Evolutionary conservation across 2,329 filamentous ascomycete genomes (phyloP), one percentile per base, ranked within the genome.

Genomic region (Aspergillus pseudoterreus): DNA sequence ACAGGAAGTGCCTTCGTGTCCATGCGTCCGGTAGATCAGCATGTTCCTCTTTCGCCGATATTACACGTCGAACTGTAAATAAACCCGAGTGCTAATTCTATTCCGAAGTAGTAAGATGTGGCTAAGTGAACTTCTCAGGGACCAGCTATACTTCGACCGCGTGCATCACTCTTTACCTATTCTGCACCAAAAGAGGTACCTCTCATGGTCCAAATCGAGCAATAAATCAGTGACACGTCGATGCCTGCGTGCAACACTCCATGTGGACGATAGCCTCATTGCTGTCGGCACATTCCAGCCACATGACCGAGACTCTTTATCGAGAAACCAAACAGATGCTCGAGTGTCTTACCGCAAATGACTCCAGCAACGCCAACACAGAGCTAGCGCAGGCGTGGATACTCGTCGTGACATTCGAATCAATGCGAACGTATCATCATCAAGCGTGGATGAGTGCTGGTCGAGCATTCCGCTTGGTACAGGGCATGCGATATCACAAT

Each of bases 401-500:
- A 0, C 41, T 62, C 5, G 10, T 61, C 1, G 52, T 48, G 4
- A 52, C 45, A 2, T 58, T 42, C 27, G 57, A 61, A 47, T 61
- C 35, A 1, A 62, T 61, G 58, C 47, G 52, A 2, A 59, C 61
- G 4, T 51, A 63, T 39, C 61, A 68, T 47, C 64, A 61, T 4
- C 58, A 58, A 9, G 69, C 60, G 11, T 69, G 65, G 66, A 63
- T 71, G 39, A 71, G 63, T 44, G 65, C 63, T 4, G 68, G 69
- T 2, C 63, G 62, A 2, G 62, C 62, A 2, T 68, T 71, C 52
- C 63, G 71, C 6, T 53, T 71, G 15, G 60, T 72, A 2, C 68
- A 71, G 46, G 45, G 65, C 9, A 63, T 68, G 60, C 54, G 60
- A 22, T 57, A 66, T 27, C 60, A 68, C 51, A 62, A 71, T n/a